Evolutionary conservation across 1,139 yeast species (phyloP), one percentile per base, ranked within the genome.

Genomic region (Hemisphaericaspora lyxosophila): DNA sequence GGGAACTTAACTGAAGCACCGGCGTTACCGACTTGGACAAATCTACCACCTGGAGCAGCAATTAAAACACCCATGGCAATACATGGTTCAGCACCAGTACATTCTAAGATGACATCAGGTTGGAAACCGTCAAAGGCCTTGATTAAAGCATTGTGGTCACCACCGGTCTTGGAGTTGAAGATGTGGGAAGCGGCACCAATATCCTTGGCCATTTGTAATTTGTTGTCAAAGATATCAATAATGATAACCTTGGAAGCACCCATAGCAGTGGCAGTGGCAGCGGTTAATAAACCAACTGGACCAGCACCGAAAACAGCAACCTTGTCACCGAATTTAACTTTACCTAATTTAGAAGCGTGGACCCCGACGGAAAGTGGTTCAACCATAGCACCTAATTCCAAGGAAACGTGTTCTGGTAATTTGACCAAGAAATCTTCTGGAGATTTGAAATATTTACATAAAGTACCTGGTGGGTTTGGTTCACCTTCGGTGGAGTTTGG

Each of bases 301-400:
- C 97, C 97, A 22, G 96, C 96, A 36, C 97, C 97, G 50, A 85
- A 84, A 4, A 89, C 85, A 28, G 82, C 81, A 18, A 83, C 86
- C 9, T 75, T 70, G 45, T 86, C 94, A 44, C 94, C 95, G 47
- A 85, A 79, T 31, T 65, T 71, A 40, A 85, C 68, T 23, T 72
- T 73, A n/a, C 85, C 86, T 42, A 80, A 71, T 58, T 81, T 84
- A 43, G 82, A 73, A 4, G 92, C 92, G 51, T 87, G 95, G 8
- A 89, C 87, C 27, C 87, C 96, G 33, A 89, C 96, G 19, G 87
- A 73, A 51, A 88, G 67, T 26, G 97, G 97, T 65, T 89, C 97
- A 27, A 85, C 85, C 58, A 88, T 62, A 1, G 96, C 96, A 44
- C 96, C 96, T 63, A 85, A 82, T 59, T 87, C 96, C 46, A 82